phyloP scores from a whole-genome alignment of 2,329 filamentous ascomycete species.

The Davidsoniella virescens region DNA sequence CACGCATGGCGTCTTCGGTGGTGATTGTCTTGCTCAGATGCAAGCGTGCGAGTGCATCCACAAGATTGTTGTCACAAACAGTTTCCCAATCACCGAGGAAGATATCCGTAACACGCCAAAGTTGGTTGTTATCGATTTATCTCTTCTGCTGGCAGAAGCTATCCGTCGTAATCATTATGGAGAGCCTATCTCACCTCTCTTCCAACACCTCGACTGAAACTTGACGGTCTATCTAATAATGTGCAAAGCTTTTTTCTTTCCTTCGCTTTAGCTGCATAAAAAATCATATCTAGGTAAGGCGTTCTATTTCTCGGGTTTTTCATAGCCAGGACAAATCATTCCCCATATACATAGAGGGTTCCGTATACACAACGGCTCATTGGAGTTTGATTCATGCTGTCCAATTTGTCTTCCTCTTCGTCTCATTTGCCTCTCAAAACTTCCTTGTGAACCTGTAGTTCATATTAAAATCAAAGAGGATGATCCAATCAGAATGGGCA shows the following conservation, averaged over 20 bases:
- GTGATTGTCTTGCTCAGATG: constrained; percentile 76
- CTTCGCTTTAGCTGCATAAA: neutral
- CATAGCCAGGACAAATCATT: neutral
- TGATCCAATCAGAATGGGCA: no score
- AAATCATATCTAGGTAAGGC: constrained; percentile 5
- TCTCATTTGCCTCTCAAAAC: neutral
- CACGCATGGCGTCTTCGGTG: constrained; percentile 87
- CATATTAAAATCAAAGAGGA: no score
- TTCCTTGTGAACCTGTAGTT: no score
- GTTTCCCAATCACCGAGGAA: constrained; percentile 74
- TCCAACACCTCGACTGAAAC: constrained; percentile 48
- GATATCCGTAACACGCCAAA: constrained; percentile 59
- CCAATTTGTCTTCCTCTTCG: neutral
- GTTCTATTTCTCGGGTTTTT: neutral
- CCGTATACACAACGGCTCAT: no score
- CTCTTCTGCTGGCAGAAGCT: constrained; percentile 73
- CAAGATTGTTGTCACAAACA: constrained; percentile 88
- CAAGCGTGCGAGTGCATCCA: constrained; percentile 88
- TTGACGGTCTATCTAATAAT: neutral
- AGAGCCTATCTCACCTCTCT: constrained; percentile 58
- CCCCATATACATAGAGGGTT: neutral
- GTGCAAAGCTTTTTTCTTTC: neutral
- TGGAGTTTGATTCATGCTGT: no score
- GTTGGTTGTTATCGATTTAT: constrained; percentile 77
- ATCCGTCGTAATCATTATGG: constrained; percentile 95